Percentiles rank a stretch among this genome's conserved stretches.
These are phyloP conservation scores for Nannochloropsis salina DNA, from an alignment of 108 stramenopile genomes.

Conservation along the genomic window DNA sequence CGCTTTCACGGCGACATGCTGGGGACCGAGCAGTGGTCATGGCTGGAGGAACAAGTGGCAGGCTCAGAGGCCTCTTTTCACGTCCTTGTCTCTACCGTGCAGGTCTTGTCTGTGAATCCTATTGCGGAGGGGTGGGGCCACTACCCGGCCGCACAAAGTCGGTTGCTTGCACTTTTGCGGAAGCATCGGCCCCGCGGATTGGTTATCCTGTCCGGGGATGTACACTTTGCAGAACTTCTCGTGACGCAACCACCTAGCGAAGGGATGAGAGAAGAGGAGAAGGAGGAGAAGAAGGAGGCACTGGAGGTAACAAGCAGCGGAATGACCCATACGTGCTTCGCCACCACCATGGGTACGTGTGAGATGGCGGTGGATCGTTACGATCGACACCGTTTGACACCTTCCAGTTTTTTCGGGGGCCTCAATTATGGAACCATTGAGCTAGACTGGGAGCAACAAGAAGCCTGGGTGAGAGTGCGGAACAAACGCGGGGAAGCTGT, in stretches of 20 bases:
- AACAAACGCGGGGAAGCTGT: background rate
- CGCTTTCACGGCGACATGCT: slow-evolving; percentile 45
- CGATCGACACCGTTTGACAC: slow-evolving; percentile 32
- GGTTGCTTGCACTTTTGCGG: slow-evolving; percentile 41
- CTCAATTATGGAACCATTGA: background rate
- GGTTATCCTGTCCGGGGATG: slow-evolving; percentile 42
- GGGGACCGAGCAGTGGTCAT: slow-evolving; percentile 52
- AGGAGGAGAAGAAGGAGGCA: slow-evolving; percentile 28
- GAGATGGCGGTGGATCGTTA: slow-evolving; percentile 24
- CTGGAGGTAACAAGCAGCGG: slow-evolving; percentile 51
- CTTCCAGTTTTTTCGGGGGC: background rate
- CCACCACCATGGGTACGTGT: slow-evolving; percentile 24
- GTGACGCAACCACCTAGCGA: background rate
- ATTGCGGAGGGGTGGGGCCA: slow-evolving; percentile 54
- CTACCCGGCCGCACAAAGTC: slow-evolving; percentile 40
- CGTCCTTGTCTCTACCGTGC: slow-evolving; percentile 49
- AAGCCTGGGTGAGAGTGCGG: background rate
- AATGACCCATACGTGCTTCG: slow-evolving; percentile 46
- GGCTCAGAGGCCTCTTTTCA: slow-evolving; percentile 43
- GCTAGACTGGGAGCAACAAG: slow-evolving; percentile 8
- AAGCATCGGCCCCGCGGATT: slow-evolving; percentile 35
- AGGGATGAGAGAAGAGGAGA: background rate
- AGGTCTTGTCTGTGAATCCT: slow-evolving; percentile 53
- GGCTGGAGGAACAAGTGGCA: slow-evolving; percentile 42
- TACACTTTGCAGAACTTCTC: slow-evolving; percentile 49